Percentiles rank a stretch among this genome's conserved stretches.
These are phyloP conservation scores for Thelephora ganbajun DNA, from an alignment of 768 basidiomycete species.

Conservation along the genomic window DNA sequence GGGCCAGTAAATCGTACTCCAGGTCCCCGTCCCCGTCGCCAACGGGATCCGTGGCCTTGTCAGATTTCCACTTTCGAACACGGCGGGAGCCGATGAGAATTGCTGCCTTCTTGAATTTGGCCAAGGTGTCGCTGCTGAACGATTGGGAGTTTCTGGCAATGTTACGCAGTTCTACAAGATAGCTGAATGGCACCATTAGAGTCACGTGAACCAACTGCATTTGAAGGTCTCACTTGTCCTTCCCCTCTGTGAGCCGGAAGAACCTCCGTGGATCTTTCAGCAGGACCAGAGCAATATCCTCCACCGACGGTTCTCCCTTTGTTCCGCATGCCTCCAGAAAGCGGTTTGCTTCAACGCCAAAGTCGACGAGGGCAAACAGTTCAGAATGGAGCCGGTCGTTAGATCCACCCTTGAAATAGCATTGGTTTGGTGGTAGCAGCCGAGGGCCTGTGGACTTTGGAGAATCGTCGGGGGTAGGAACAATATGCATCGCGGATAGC, in stretches of 20 bases:
- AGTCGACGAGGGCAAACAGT: constrained; percentile 81
- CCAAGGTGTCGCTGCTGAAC: constrained; percentile 35
- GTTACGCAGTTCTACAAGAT: constrained; percentile 68
- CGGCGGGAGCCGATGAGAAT: constrained; percentile 68
- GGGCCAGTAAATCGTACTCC: constrained; percentile 55
- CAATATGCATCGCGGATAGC: constrained; percentile 47
- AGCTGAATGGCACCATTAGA: constrained; percentile 33
- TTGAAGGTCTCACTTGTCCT: constrained; percentile 37
- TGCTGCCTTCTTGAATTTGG: constrained; percentile 53
- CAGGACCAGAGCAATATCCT: constrained; percentile 63
- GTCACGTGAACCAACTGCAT: background rate
- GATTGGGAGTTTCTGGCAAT: constrained; percentile 61
- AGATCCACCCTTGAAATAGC: constrained; percentile 46
- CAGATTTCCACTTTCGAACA: constrained; percentile 24
- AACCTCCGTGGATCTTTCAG: constrained; percentile 58
- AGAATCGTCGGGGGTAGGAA: constrained; percentile 39
- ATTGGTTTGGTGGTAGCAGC: constrained; percentile 47
- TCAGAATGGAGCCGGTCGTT: constrained; percentile 57
- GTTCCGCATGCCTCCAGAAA: constrained; percentile 85
- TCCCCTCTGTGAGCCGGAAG: constrained; percentile 55
- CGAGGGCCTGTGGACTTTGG: constrained; percentile 21
- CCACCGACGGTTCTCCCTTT: constrained; percentile 72
- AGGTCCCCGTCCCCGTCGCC: constrained; percentile 66
- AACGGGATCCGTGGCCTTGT: constrained; percentile 14
- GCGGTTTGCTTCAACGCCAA: constrained; percentile 65